Percentiles rank a stretch among this genome's conserved stretches.
Evolutionary conservation across 2,329 filamentous ascomycete species (phyloP).

Genomic region (Endothia cerciana): DNA sequence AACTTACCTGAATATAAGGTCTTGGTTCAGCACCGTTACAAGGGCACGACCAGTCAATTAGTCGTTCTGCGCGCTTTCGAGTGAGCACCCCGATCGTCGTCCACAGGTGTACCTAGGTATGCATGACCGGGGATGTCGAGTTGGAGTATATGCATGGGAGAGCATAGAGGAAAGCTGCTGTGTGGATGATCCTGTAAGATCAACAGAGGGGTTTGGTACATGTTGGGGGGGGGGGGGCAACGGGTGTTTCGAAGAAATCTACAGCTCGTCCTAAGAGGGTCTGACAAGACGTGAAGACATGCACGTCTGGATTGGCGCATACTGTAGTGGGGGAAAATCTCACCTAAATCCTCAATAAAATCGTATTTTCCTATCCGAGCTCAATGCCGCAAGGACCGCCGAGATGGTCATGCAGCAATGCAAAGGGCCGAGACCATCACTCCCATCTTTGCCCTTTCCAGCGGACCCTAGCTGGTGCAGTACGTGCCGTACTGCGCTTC

Average conservation of each 20-base stretch:
- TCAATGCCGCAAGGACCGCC: not conserved
- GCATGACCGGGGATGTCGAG: not conserved
- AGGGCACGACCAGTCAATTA: not conserved
- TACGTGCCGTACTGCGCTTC: not conserved
- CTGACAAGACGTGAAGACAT: not conserved
- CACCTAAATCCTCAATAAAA: not conserved
- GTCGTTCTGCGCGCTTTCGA: conserved; percentile 3
- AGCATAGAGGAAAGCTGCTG: not conserved
- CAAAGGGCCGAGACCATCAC: not conserved
- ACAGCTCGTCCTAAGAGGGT: not conserved
- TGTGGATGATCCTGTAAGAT: not conserved
- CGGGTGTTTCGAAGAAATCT: not conserved
- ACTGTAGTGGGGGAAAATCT: not conserved
- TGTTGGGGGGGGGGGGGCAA: not conserved
- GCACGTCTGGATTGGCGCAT: too few species aligned
- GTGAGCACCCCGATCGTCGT: not conserved
- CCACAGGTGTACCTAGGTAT: not conserved
- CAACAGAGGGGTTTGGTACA: not conserved
- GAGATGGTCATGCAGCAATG: not conserved
- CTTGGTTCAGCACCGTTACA: not conserved
- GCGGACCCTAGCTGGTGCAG: not conserved
- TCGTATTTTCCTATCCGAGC: not conserved
- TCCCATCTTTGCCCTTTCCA: not conserved
- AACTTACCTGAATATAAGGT: not conserved
- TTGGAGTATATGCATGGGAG: not conserved